A percentile compares a stretch with the other conserved stretches of the same genome.
phyloP scores from a whole-genome alignment of 441 rosid species.

The Croton laevigatus region DNA sequence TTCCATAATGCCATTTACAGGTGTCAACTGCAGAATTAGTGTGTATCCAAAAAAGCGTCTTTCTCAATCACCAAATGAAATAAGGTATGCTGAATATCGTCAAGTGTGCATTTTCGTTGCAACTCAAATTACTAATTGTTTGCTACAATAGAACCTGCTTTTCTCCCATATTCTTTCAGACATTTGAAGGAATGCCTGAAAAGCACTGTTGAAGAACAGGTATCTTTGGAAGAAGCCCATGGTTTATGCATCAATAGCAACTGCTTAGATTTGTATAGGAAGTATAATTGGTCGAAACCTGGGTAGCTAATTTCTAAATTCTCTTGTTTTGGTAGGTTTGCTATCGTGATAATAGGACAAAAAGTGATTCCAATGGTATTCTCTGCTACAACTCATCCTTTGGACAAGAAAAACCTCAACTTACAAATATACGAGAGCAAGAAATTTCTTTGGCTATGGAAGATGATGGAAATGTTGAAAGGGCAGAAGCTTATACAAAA shows the following conservation, averaged over 20 bases:
- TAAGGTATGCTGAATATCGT: conserved; percentile 41
- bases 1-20: conserved; percentile 33
- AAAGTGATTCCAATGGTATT: conserved; percentile 26
- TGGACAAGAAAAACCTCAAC: conserved; percentile 31
- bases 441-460: conserved; percentile 41
- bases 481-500: conserved; percentile 77
- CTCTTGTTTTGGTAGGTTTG: conserved; percentile 37
- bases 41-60: conserved; percentile 57
- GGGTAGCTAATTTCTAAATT: conserved; percentile 17
- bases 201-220: conserved; percentile 47
- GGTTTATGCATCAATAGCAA: conserved; percentile 9
- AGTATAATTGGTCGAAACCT: conserved; percentile 4
- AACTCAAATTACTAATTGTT: conserved; percentile 13
- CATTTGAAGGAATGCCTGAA: conserved; percentile 35
- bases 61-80: conserved; percentile 58
- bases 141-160: conserved; percentile 12
- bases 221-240: conserved; percentile 22
- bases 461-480: conserved; percentile 52
- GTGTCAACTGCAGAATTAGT: conserved; percentile 33
- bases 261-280: conserved; percentile 1
- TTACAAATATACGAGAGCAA: conserved; percentile 36
- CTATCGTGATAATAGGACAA: conserved; percentile 30
- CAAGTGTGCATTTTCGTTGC: not conserved
- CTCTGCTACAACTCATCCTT: conserved; percentile 24
- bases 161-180: conserved; percentile 38